Conservation (phyloP, 176 grass and related monocot genomes). For the Lolium rigidum region DNA sequence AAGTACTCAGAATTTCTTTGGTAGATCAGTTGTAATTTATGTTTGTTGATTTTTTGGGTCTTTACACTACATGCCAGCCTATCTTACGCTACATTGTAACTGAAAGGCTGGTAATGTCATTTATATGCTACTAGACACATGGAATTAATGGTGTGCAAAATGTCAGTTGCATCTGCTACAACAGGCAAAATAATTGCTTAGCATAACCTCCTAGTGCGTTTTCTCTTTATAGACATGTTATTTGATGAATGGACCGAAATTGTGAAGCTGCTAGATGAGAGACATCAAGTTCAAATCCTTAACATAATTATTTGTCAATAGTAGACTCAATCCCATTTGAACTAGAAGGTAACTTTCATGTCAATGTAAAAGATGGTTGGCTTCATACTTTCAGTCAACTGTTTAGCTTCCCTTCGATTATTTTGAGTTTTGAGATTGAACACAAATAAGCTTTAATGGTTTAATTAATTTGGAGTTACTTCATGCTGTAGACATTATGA, state of each 20-base stretch:
- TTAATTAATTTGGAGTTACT: background rate
- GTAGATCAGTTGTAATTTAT: constrained; percentile 3
- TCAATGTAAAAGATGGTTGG: background rate
- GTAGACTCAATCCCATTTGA: background rate
- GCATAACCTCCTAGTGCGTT: background rate
- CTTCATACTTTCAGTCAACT: background rate
- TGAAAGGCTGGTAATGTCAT: background rate
- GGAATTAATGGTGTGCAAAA: background rate
- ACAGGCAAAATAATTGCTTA: constrained; percentile 9
- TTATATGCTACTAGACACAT: background rate
- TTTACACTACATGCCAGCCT: background rate
- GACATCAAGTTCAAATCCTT: background rate
- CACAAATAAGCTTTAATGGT: background rate
- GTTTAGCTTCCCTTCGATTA: background rate
- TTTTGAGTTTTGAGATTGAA: constrained; percentile 4
- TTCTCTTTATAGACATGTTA: background rate
- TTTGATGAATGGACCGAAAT: background rate
- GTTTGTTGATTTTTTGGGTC: constrained; percentile 11
- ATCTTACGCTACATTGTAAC: background rate
- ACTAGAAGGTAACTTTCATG: background rate
- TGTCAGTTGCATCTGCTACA: constrained; percentile 10
- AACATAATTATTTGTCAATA: constrained; percentile 1
- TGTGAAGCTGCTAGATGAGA: background rate
- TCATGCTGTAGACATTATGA: background rate
- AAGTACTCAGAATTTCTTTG: constrained; percentile 45